These are phyloP conservation scores for Pestalotiopsis sp. DNA, from an alignment of 2,329 filamentous ascomycete genomes.

Conservation along the genomic window DNA sequence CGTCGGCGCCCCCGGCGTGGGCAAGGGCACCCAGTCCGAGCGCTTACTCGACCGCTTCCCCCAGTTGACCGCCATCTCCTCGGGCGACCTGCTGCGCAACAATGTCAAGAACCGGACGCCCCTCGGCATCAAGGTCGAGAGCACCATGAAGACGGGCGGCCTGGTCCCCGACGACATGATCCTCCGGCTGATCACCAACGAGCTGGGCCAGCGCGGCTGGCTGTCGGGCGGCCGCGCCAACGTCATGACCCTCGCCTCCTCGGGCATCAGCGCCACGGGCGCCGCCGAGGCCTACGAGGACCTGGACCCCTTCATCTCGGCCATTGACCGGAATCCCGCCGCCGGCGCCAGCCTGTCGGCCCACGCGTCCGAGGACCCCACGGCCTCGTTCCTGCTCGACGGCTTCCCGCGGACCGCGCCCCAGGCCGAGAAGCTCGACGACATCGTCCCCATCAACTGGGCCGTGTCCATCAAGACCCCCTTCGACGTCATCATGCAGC, in stretches of 20 bases:
- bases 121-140: constrained; percentile 88
- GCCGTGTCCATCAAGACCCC: constrained; percentile 88
- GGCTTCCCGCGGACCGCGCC: constrained; percentile 88
- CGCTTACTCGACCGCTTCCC: constrained; percentile 85
- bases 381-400: constrained; percentile 91
- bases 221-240: constrained; percentile 55
- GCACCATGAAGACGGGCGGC: constrained; percentile 82
- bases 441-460: constrained; percentile 90
- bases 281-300: constrained; percentile 31
- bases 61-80: constrained; percentile 88
- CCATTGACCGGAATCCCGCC: constrained; percentile 41
- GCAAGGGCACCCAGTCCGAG: constrained; percentile 95
- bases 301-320: constrained; percentile 44
- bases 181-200: constrained; percentile 87
- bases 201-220: constrained; percentile 86
- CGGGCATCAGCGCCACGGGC: constrained; percentile 32
- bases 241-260: constrained; percentile 56
- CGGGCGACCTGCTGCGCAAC: constrained; percentile 86
- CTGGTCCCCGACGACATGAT: constrained; percentile 94
- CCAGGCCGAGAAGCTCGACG: constrained; percentile 79
- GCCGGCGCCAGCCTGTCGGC: constrained; percentile 37
- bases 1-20: constrained; percentile 93
- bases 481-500: constrained; percentile 81
- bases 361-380: constrained; percentile 66
- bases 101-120: constrained; percentile 90